phyloP scores from a whole-genome alignment of 345 rosid species.

The Heritiera littoralis region DNA sequence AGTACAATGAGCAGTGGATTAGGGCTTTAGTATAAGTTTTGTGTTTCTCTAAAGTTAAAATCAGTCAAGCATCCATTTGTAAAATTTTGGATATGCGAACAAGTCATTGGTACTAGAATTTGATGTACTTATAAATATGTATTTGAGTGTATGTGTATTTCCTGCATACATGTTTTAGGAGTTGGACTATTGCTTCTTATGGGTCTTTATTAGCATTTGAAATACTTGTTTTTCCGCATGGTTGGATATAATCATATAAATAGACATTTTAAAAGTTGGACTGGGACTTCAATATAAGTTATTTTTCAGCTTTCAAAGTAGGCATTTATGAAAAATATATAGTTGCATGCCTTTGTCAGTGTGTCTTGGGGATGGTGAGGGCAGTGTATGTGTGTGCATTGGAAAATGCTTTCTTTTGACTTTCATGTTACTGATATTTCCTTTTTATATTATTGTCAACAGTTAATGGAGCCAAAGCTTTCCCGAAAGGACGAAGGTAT shows the following conservation, averaged over 20 bases:
- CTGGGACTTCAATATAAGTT: background rate
- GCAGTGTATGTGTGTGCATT: background rate
- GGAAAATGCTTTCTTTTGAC: constrained; percentile 1
- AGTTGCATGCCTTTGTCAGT: background rate
- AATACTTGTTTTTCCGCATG: background rate
- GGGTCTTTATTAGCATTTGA: background rate
- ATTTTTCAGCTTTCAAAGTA: too few relatives aligned
- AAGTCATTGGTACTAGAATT: background rate
- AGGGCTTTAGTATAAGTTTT: background rate
- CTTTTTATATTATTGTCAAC: constrained; percentile 34
- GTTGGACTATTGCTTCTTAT: background rate
- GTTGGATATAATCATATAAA: too few relatives aligned
- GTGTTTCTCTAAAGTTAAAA: too few relatives aligned
- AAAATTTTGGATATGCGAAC: background rate
- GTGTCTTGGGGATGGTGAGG: background rate
- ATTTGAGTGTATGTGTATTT: background rate
- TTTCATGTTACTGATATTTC: constrained; percentile 30
- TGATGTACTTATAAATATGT: background rate
- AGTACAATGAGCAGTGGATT: background rate
- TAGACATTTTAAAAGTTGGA: background rate
- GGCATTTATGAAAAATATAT: too few relatives aligned
- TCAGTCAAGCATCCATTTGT: background rate
- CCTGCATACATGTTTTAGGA: background rate
- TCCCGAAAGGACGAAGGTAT: constrained; percentile 85
- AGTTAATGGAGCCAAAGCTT: constrained; percentile 80